Percentiles rank a stretch among this genome's conserved stretches.
phyloP scores from a whole-genome alignment of 768 basidiomycete species.

The Suillus weaverae region DNA sequence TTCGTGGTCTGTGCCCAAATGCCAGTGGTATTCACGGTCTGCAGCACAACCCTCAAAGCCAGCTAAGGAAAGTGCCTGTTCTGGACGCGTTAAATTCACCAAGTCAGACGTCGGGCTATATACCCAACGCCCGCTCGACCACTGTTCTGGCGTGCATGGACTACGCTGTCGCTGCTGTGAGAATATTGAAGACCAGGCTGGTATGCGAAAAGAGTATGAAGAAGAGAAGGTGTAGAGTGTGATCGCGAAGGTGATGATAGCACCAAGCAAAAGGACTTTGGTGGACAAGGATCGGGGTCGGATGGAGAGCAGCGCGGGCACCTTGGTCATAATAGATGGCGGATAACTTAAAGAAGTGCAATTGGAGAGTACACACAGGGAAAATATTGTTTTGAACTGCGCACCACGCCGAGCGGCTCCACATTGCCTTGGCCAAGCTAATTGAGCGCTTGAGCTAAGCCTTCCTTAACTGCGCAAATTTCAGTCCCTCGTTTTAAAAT shows the following conservation, averaged over 20 bases:
- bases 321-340: slow-evolving; percentile 11
- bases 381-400: not conserved
- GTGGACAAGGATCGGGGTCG: slow-evolving; percentile 23
- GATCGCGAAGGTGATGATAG: slow-evolving; percentile 26
- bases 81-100: slow-evolving; percentile 34
- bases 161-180: slow-evolving; percentile 22
- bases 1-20: slow-evolving; percentile 53
- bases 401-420: not conserved
- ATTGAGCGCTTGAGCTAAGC: too few relatives aligned
- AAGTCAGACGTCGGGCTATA: slow-evolving; percentile 37
- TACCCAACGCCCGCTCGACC: slow-evolving; percentile 42
- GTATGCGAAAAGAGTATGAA: slow-evolving; percentile 14
- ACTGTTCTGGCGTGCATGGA: slow-evolving; percentile 37
- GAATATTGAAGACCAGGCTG: slow-evolving; percentile 28
- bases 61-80: slow-evolving; percentile 51
- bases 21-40: slow-evolving; percentile 63
- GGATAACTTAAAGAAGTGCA: not conserved
- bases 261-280: slow-evolving; percentile 27
- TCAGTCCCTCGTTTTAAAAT: too few relatives aligned
- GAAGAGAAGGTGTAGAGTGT: slow-evolving; percentile 32
- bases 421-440: not conserved
- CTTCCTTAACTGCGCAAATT: not conserved
- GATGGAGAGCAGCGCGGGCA: slow-evolving; percentile 13
- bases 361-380: not conserved
- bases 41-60: slow-evolving; percentile 64